Base-by-base conservation (phyloP, 371 early-diverging fungal species). In the Dinochytrium kinnereticum region DNA sequence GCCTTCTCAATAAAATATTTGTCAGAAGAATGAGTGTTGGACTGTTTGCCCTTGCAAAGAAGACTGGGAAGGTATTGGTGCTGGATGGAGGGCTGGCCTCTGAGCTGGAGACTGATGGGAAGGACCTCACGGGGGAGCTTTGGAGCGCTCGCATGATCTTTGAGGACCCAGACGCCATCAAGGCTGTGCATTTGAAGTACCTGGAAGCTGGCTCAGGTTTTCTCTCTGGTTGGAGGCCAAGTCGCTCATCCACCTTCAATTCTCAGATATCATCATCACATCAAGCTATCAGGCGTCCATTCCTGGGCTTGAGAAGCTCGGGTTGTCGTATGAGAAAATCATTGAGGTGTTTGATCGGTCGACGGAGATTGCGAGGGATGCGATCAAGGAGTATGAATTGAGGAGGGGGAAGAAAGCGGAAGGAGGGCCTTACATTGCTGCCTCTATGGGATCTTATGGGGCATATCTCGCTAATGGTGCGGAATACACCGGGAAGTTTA, bases 401-500 rank as follows among this genome's bases (percentile, higher is more conserved):
- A 37, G 7, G 61, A 17, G 24, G 7, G 61, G 36, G 15, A 13
- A 17, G 36, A 30, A 34, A 24, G n/a, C n/a, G n/a, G 51, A 51
- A 65, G 15, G 28, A 26, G 64, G 1, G 5, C 50, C 78, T 7
- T 49, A 82, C 0, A 80, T 89, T 1, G 89, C 90, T 2, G 78
- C 86, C 30, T 87, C 88, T 0, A 59, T 89, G 51, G 91, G 91
- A 0, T 85, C 86, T 24, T 91, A 86, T 70, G 91, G 89, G 33
- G 90, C 89, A 10, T 59, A 82, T 1, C 74, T 91, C 55, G 86
- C 85, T 1, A 83, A 89, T 75, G 90, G 89, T 0, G 78, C 87
- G 0, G 91, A 91, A 71, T 91, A 88, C 67, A 87, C 87, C 0
- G 91, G 91, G 38, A 72, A 84, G 51, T 88, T 88, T 74, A 82